These are phyloP conservation scores for Apostasia shenzhenica DNA, from an alignment of 106 monocot species.

Conservation along the genomic window DNA sequence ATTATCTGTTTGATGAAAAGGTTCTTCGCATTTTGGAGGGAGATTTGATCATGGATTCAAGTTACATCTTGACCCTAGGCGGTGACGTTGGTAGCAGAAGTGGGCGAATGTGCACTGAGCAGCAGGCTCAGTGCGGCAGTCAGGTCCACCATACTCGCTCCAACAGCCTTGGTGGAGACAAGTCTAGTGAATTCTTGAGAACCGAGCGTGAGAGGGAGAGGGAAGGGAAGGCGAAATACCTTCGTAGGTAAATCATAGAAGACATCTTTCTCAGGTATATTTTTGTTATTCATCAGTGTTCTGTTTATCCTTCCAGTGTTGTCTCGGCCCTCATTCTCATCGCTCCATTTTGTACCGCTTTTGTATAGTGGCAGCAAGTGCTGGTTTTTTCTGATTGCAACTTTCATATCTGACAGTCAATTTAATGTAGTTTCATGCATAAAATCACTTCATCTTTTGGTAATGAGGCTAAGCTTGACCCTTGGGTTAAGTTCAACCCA, in stretches of 20 bases:
- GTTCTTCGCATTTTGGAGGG: constrained; percentile 83
- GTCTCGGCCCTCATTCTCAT: too few species aligned
- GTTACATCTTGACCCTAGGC: constrained; percentile 25
- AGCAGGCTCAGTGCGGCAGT: constrained; percentile 5
- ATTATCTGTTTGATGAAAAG: constrained; percentile 13
- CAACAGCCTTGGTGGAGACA: constrained; percentile 14
- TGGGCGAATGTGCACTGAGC: constrained; percentile 25
- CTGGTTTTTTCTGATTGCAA: too few species aligned
- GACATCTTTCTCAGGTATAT: background rate
- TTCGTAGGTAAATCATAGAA: background rate
- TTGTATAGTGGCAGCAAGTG: too few species aligned
- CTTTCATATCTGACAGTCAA: too few species aligned
- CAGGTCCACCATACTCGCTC: constrained; percentile 9
- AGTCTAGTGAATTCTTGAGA: constrained; percentile 21
- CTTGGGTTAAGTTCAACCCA: too few species aligned
- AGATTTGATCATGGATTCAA: constrained; percentile 43
- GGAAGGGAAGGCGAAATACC: constrained; percentile 11
- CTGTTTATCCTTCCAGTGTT: background rate
- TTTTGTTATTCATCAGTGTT: background rate
- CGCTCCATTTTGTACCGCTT: too few species aligned
- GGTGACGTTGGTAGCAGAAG: constrained; percentile 46
- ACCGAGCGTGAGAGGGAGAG: constrained; percentile 35
- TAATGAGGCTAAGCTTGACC: too few species aligned
- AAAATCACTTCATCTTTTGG: too few species aligned
- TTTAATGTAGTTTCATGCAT: too few species aligned